phyloP scores from a whole-genome alignment of 1,284 basidiomycete genomes.

The Cystobasidium slooffiae region DNA sequence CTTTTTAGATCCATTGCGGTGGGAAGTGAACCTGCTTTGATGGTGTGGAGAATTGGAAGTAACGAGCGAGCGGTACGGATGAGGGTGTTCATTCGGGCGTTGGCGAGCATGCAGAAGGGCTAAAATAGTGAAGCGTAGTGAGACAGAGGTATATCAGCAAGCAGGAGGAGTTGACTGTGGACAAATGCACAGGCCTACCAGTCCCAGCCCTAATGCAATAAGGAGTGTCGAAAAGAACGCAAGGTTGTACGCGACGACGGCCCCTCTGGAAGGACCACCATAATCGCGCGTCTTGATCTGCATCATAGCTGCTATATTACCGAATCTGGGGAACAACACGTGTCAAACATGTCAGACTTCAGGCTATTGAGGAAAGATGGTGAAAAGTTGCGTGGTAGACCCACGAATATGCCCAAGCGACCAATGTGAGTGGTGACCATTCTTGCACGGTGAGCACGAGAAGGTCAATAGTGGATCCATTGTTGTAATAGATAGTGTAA shows the following conservation, averaged over 20 bases:
- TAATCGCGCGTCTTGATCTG: constrained; percentile 6
- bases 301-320: constrained; percentile 21
- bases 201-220: neutral
- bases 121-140: neutral
- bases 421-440: constrained; percentile 1
- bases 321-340: constrained; percentile 2
- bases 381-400: neutral
- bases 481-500: neutral
- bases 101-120: constrained; percentile 3
- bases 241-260: neutral
- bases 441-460: neutral
- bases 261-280: neutral
- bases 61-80: neutral
- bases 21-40: neutral
- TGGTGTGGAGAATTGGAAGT: neutral
- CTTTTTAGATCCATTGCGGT: neutral
- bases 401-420: constrained; percentile 9
- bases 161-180: neutral
- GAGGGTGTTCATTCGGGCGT: neutral
- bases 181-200: neutral
- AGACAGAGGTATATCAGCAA: neutral
- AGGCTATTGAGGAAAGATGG: neutral
- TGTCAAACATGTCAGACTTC: neutral
- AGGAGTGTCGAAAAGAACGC: constrained; percentile 1
- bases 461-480: neutral